These are phyloP conservation scores for Barnettozyma populi DNA, from an alignment of 805 yeast species.

Conservation along the genomic window DNA sequence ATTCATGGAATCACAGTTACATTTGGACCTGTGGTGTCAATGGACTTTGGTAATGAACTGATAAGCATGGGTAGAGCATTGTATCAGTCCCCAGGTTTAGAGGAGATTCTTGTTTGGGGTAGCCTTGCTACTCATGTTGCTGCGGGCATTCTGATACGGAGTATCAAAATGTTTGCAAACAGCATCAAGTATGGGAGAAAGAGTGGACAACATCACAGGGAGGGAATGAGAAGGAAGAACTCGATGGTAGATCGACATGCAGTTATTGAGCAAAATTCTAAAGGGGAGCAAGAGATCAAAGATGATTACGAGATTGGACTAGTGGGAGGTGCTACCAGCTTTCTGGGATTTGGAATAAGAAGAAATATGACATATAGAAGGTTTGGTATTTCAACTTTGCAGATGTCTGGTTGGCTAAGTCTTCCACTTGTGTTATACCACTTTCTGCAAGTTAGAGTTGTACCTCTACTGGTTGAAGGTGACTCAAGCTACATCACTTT, in stretches of 20 bases:
- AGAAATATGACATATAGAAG: conserved; percentile 38
- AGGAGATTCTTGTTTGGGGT: conserved; percentile 42
- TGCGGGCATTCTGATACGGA: conserved; percentile 46
- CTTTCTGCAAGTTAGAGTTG: conserved; percentile 38
- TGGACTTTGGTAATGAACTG: conserved; percentile 43
- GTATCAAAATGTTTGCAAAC: conserved; percentile 30
- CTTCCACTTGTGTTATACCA: conserved; percentile 43
- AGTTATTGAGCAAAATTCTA: background rate
- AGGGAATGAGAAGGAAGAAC: conserved; percentile 13
- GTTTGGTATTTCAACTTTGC: conserved; percentile 50
- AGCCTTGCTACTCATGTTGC: conserved; percentile 43
- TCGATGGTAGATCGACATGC: conserved; percentile 18
- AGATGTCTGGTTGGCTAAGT: conserved; percentile 55
- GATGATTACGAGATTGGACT: conserved; percentile 47
- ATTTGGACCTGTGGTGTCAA: conserved; percentile 45
- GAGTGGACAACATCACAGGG: conserved; percentile 19
- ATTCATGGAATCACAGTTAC: conserved; percentile 54
- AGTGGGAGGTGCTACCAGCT: conserved; percentile 50
- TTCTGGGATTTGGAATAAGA: conserved; percentile 50
- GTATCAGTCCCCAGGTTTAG: conserved; percentile 52
- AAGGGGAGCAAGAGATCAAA: conserved; percentile 17
- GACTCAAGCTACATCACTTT: conserved; percentile 55
- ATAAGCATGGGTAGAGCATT: conserved; percentile 56
- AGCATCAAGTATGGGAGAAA: conserved; percentile 21
- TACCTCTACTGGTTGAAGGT: conserved; percentile 54